phyloP scores from a whole-genome alignment of 1,284 basidiomycete genomes.

The Pyrrhoderma noxium region DNA sequence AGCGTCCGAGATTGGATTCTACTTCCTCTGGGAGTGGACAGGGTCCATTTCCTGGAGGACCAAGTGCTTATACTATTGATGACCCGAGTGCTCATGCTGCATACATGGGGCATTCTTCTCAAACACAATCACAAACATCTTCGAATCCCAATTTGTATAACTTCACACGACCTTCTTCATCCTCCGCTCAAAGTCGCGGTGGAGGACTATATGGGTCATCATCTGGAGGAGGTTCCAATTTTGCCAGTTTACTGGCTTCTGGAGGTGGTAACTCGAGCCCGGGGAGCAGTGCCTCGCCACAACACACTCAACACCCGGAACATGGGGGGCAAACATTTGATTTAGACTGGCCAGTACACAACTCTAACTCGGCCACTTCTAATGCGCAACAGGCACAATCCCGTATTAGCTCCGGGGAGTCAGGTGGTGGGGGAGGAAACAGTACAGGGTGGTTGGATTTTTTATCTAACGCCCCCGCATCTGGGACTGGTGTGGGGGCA shows the following conservation, averaged over 20 bases:
- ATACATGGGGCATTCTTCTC: constrained; percentile 1
- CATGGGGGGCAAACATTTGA: background rate
- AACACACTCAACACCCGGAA: background rate
- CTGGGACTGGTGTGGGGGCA: constrained; percentile 28
- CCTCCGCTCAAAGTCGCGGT: background rate
- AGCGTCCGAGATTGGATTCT: constrained; percentile 11
- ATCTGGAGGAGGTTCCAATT: constrained; percentile 1
- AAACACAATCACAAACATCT: constrained; percentile 2
- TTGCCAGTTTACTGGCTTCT: constrained; percentile 9
- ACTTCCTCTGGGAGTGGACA: background rate
- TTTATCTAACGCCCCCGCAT: constrained; percentile 17
- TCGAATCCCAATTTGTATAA: background rate
- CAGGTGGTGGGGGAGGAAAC: constrained; percentile 6
- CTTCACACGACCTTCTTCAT: constrained; percentile 1
- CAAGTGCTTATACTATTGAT: constrained; percentile 13
- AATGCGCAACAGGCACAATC: background rate
- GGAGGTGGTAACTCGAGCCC: background rate
- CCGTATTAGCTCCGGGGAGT: background rate
- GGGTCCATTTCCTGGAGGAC: constrained; percentile 5
- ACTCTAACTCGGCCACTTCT: background rate
- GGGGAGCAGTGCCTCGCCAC: background rate
- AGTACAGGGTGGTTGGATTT: constrained; percentile 17
- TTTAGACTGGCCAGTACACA: constrained; percentile 12
- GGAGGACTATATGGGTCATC: constrained; percentile 6
- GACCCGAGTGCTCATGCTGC: constrained; percentile 9